Conservation (phyloP, 192 early-diverging fungal genomes). For the Linnemannia elongata region DNA sequence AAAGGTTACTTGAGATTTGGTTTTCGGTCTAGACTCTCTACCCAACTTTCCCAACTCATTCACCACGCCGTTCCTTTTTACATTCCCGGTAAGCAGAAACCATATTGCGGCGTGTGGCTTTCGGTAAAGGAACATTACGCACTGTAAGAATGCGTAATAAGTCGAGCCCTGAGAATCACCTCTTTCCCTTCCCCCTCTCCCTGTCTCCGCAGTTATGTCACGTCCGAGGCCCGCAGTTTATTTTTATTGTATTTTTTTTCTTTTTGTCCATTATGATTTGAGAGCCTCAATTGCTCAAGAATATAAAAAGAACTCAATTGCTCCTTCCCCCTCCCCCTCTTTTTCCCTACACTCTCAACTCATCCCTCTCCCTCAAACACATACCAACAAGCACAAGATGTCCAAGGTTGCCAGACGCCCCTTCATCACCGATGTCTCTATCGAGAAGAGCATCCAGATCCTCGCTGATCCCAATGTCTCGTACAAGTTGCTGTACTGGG, state of each 20-base stretch:
- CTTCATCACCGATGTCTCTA: constrained; percentile 5
- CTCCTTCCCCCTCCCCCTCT: not conserved
- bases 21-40: not conserved
- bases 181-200: not conserved
- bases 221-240: not conserved
- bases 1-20: not conserved
- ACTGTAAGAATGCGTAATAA: not conserved
- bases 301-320: not conserved
- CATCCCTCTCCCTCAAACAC: not conserved
- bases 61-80: not conserved
- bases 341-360: not conserved
- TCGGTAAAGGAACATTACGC: no score
- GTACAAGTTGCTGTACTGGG: constrained; percentile 34
- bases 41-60: not conserved
- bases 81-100: not conserved
- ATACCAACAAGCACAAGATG: not conserved
- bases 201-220: not conserved
- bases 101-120: not conserved
- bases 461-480: constrained; percentile 21
- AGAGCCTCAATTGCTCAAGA: not conserved
- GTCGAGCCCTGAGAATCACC: not conserved
- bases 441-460: constrained; percentile 25
- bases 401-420: constrained; percentile 7
- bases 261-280: not conserved
- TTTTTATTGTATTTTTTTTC: not conserved